Evolutionary conservation across 2,329 filamentous ascomycete genomes (phyloP).

Genomic region (Penicillium griseofulvum): DNA sequence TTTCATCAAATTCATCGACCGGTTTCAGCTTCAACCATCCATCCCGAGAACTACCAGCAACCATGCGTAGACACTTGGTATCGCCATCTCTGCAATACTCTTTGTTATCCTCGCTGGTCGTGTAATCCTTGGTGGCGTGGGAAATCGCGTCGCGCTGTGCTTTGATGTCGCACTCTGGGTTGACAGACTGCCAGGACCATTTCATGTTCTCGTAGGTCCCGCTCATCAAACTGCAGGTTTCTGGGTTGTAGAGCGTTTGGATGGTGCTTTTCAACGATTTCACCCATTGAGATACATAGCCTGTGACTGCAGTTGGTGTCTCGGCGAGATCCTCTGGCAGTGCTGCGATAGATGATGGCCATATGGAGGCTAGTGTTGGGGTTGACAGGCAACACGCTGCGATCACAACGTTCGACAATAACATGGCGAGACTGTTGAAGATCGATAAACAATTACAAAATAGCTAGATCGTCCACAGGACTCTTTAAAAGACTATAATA

Average conservation of each 20-base stretch:
- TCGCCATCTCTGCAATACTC: neutral
- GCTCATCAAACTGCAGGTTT: neutral
- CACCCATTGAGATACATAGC: neutral
- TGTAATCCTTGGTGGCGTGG: conserved; percentile 4
- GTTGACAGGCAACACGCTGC: neutral
- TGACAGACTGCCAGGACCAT: conserved; percentile 3
- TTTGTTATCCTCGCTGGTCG: neutral
- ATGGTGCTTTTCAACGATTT: neutral
- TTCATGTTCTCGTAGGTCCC: conserved; percentile 1
- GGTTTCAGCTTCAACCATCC: conserved; percentile 11
- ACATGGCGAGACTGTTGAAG: neutral
- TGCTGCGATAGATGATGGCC: conserved; percentile 1
- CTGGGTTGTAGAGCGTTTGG: neutral
- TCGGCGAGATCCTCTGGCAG: neutral
- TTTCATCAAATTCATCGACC: neutral
- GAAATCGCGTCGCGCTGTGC: conserved; percentile 4
- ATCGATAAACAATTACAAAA: neutral
- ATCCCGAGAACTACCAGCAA: conserved; percentile 4
- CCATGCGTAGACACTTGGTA: conserved; percentile 4
- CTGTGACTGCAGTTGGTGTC: neutral
- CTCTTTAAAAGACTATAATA: no score
- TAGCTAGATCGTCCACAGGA: neutral
- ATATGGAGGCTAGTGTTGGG: neutral
- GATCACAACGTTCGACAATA: neutral
- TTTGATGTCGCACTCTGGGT: conserved; percentile 8